phyloP scores from a whole-genome alignment of 805 yeast species.

The Hanseniaspora thailandica region DNA sequence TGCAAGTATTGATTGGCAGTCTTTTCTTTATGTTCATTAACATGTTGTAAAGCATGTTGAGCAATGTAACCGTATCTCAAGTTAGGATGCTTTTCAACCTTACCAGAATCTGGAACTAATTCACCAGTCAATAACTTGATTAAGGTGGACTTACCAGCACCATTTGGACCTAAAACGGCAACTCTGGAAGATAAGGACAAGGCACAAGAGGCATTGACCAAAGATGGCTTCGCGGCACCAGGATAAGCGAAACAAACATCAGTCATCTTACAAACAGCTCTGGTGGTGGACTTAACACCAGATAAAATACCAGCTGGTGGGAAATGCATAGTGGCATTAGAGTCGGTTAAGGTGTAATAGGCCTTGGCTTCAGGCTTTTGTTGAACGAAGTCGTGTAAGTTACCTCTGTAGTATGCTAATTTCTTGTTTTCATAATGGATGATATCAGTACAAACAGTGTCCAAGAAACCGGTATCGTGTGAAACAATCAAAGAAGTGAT shows the following conservation, averaged over 20 bases:
- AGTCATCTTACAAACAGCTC: constrained; percentile 81
- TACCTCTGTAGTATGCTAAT: constrained; percentile 91
- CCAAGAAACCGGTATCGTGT: constrained; percentile 94
- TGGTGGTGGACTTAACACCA: constrained; percentile 91
- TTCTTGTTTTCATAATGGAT: constrained; percentile 93
- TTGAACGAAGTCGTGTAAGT: constrained; percentile 80
- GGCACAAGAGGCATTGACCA: constrained; percentile 73
- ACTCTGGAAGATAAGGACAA: constrained; percentile 91
- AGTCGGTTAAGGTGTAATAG: constrained; percentile 84
- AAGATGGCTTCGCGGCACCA: constrained; percentile 74
- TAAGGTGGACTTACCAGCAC: constrained; percentile 96
- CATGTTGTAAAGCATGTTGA: constrained; percentile 96
- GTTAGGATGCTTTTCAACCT: constrained; percentile 95
- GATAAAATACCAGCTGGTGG: constrained; percentile 96
- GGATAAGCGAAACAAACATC: constrained; percentile 84
- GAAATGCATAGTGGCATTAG: constrained; percentile 91
- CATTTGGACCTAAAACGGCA: constrained; percentile 93
- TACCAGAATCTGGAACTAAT: constrained; percentile 72
- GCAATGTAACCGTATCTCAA: constrained; percentile 97
- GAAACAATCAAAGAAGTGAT: constrained; percentile 93
- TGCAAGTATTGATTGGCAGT: constrained; percentile 96
- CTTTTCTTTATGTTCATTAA: constrained; percentile 91
- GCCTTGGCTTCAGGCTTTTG: constrained; percentile 93
- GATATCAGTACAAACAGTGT: constrained; percentile 90
- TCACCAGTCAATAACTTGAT: constrained; percentile 91